Evolutionary conservation across 192 early-diverging fungal genomes (phyloP).

Genomic region (Coemansia sp.): DNA sequence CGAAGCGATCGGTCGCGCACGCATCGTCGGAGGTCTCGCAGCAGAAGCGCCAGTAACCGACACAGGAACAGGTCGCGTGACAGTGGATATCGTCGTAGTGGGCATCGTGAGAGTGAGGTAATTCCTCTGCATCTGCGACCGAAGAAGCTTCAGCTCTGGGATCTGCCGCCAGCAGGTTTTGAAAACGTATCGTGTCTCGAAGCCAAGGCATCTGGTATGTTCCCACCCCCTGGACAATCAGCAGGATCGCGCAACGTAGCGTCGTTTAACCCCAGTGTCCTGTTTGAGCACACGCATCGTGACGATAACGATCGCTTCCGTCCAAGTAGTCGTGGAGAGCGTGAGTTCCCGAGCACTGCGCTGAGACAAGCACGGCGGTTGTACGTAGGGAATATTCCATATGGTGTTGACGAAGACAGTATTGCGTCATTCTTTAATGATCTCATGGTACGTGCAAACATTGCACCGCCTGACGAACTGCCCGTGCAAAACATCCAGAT

Average conservation of each 20-base stretch:
- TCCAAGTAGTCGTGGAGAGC: conserved; percentile 46
- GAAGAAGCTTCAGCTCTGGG: conserved; percentile 88
- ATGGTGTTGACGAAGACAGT: conserved; percentile 65
- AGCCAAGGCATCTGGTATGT: conserved; percentile 81
- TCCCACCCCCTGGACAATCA: conserved; percentile 32
- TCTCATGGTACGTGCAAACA: conserved; percentile 74
- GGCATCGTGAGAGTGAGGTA: conserved; percentile 46
- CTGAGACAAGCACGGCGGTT: conserved; percentile 79
- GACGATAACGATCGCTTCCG: conserved; percentile 50
- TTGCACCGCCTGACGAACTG: conserved; percentile 65
- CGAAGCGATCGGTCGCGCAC: conserved; percentile 34
- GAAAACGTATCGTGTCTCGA: conserved; percentile 82
- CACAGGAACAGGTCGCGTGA: conserved; percentile 34
- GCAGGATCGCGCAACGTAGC: conserved; percentile 45
- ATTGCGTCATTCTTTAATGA: conserved; percentile 85
- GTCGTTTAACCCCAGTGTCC: conserved; percentile 43
- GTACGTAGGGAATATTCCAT: conserved; percentile 91
- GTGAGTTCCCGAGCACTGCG: conserved; percentile 50
- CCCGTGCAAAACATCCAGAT: conserved; percentile 82
- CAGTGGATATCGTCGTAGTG: conserved; percentile 7
- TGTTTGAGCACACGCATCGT: conserved; percentile 54
- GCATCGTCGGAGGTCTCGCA: conserved; percentile 51
- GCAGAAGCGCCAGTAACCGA: conserved; percentile 48
- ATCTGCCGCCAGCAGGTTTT: conserved; percentile 84
- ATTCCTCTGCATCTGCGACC: conserved; percentile 76